Base-by-base conservation (phyloP, 371 early-diverging fungal genomes). In the Phascolomyces articulosus region DNA sequence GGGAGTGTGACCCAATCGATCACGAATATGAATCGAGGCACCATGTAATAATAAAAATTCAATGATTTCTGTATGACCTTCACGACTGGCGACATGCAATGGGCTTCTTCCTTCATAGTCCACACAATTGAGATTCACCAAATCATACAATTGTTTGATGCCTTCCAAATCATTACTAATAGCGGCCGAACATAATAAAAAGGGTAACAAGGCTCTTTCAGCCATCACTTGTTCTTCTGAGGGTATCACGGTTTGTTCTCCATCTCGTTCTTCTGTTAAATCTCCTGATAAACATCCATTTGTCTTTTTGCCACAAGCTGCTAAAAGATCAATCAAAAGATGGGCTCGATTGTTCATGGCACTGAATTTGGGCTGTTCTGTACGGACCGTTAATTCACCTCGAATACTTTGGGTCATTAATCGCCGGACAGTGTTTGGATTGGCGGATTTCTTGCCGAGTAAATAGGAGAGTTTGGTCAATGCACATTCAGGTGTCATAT, bases 401-500 rank as follows among this genome's bases (percentile, higher is more conserved):
- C 98, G 90, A 11, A 98, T 75, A 68, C 90, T 95, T 54, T 79
- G 82, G 6, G 89, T 85, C 84, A 98, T 92, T 66, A 94, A 74
- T 40, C 82, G 81, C 21, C 97, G 93, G 56, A 94, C 91, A 59
- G 79, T 66, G 16, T 88, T 86, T 4, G 91, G 88, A 53, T 84
- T 62, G 49, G 76, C 60, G n/a, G 85, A 88, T 3, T 51, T 28
- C 49, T 75, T 77, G 23, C 95, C 95, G 1, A 98, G 81, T 34
- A 98, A 75, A 69, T 97, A 98, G 20, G 95, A 91, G 4, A 98
- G 87, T 70, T 98, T 98, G 13, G 97, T 94, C 15, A 97, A 73
- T 0, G 98, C 98, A 67, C 96, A 96, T 80, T 98, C 98, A 8
- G 97, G 91, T 1, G 98, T 98, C 97, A 98, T 96, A 71, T 98